Evolutionary conservation across 192 early-diverging fungal species (phyloP).

Genomic region (Irineochytrium annulatum): DNA sequence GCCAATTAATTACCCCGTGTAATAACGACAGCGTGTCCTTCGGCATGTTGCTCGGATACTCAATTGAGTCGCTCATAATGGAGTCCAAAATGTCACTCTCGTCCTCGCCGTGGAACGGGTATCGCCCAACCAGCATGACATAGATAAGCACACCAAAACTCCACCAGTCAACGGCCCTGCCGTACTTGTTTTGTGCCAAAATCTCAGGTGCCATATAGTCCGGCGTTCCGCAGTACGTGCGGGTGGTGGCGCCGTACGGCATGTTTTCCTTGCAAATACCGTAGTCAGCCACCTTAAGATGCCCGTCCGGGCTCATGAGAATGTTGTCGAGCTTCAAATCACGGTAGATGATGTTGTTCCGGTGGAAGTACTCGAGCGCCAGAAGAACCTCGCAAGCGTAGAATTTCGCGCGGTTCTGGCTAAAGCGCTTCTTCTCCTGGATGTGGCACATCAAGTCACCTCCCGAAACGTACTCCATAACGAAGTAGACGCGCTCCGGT

Average conservation of each 20-base stretch:
- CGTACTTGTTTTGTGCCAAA: slow-evolving; percentile 77
- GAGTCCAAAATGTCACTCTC: slow-evolving; percentile 96
- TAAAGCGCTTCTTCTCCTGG: slow-evolving; percentile 79
- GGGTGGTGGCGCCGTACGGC: slow-evolving; percentile 47
- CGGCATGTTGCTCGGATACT: slow-evolving; percentile 93
- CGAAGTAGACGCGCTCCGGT: slow-evolving; percentile 88
- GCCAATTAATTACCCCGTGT: slow-evolving; percentile 59
- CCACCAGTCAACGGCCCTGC: slow-evolving; percentile 98
- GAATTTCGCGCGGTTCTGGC: slow-evolving; percentile 88
- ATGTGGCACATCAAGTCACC: slow-evolving; percentile 99
- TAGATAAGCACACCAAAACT: slow-evolving; percentile 87
- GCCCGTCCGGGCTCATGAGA: slow-evolving; percentile 80
- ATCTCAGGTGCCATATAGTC: slow-evolving; percentile 99
- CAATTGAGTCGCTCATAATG: slow-evolving; percentile 89
- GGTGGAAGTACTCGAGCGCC: slow-evolving; percentile 93
- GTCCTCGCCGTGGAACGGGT: slow-evolving; percentile 92
- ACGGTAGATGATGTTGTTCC: slow-evolving; percentile 87
- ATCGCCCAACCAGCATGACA: slow-evolving; percentile 87
- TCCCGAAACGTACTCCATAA: slow-evolving; percentile 96
- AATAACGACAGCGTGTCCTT: slow-evolving; percentile 85
- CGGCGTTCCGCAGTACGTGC: slow-evolving; percentile 72
- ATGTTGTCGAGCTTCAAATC: slow-evolving; percentile 98
- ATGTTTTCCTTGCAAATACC: slow-evolving; percentile 90
- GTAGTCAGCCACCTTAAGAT: slow-evolving; percentile 98
- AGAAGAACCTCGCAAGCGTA: slow-evolving; percentile 94